Conservation (phyloP, 148 eudicot genomes). For the Rhododendron molle region DNA sequence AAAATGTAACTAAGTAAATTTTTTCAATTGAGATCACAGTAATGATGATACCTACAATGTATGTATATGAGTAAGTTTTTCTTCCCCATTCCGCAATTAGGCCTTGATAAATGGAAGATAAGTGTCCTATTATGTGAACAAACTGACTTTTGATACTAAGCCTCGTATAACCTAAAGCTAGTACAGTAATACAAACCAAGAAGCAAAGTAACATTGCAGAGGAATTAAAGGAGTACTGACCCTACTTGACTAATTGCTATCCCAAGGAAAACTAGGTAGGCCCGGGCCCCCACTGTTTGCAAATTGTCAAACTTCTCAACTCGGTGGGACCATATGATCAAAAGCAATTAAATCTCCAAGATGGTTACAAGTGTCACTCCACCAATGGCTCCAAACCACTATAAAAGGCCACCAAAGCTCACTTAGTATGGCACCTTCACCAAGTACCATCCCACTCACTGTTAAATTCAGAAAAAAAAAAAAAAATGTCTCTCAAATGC, state of each 20-base stretch:
- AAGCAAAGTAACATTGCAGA: neutral
- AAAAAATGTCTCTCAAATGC: neutral
- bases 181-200: neutral
- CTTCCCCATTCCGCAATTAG: neutral
- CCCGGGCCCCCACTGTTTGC: too few species aligned
- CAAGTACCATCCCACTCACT: neutral
- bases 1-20: neutral
- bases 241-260: neutral
- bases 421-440: neutral
- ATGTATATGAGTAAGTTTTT: neutral
- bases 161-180: neutral
- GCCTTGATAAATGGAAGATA: neutral
- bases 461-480: neutral
- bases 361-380: neutral
- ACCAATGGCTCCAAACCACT: neutral
- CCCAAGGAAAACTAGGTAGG: neutral
- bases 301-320: conserved; percentile 8
- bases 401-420: neutral
- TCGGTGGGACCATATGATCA: neutral
- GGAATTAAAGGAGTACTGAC: neutral
- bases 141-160: neutral
- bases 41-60: neutral
- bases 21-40: neutral
- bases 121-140: neutral
- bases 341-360: neutral